phyloP scores from a whole-genome alignment of 306 rosid genomes.

The Cicer arietinum region DNA sequence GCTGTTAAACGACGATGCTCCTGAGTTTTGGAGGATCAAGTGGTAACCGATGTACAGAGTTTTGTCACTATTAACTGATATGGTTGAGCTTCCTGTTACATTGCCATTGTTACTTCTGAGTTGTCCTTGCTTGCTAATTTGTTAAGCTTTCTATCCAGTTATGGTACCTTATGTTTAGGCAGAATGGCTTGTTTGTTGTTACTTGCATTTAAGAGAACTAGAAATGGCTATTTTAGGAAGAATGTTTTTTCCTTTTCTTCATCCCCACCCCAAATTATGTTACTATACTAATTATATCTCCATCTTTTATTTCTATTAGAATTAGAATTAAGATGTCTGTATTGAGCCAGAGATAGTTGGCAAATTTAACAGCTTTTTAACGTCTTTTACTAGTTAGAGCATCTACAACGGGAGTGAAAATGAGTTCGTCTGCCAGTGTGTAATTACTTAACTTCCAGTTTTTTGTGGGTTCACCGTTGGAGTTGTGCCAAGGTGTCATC shows the following conservation, averaged over 20 bases:
- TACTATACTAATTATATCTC: neutral
- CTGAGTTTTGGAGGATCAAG: slow-evolving; percentile 30
- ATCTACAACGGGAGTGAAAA: too few species aligned
- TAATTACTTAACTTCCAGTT: too few species aligned
- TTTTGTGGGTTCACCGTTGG: too few species aligned
- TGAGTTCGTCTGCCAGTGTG: too few species aligned
- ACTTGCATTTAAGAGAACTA: neutral
- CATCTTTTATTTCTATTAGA: too few species aligned
- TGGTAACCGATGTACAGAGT: slow-evolving; percentile 46
- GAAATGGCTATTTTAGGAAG: slow-evolving; percentile 11
- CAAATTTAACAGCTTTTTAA: slow-evolving; percentile 4
- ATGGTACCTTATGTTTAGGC: neutral
- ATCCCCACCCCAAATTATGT: neutral
- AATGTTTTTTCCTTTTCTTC: neutral
- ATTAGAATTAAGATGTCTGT: neutral
- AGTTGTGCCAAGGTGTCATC: too few species aligned
- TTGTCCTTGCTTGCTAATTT: neutral
- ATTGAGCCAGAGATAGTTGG: neutral
- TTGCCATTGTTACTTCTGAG: slow-evolving; percentile 7
- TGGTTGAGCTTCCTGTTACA: slow-evolving; percentile 27
- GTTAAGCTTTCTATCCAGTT: neutral
- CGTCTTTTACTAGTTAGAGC: neutral
- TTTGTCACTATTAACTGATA: slow-evolving; percentile 27
- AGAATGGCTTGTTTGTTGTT: neutral
- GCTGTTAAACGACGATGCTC: slow-evolving; percentile 37